Evolutionary conservation across 805 yeast species (phyloP).

Genomic region (Candida broadrunensis): DNA sequence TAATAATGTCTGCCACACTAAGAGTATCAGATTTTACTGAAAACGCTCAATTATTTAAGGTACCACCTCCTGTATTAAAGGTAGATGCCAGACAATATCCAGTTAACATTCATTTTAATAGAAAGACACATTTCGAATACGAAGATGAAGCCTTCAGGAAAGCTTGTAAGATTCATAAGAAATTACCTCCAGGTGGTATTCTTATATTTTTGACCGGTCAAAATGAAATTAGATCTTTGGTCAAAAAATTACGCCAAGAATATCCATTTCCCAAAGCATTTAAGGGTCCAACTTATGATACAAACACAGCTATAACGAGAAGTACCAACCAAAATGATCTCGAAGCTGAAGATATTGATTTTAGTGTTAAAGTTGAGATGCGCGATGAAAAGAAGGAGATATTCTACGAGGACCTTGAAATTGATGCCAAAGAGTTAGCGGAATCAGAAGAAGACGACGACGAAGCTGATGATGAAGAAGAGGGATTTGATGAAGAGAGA

Average conservation of each 20-base stretch:
- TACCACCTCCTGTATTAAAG: slow-evolving; percentile 82
- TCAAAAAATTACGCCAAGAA: slow-evolving; percentile 61
- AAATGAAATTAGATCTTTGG: slow-evolving; percentile 79
- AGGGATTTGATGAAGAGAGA: slow-evolving; percentile 67
- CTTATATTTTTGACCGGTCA: slow-evolving; percentile 92
- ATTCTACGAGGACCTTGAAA: slow-evolving; percentile 54
- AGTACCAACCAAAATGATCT: slow-evolving; percentile 48
- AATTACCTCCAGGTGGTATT: slow-evolving; percentile 91
- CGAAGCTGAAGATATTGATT: slow-evolving; percentile 88
- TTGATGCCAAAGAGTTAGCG: slow-evolving; percentile 20
- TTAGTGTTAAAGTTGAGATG: slow-evolving; percentile 48
- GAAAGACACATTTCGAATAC: slow-evolving; percentile 74
- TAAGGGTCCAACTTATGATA: slow-evolving; percentile 4
- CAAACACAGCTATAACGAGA: slow-evolving; percentile 7
- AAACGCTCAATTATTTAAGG: slow-evolving; percentile 61
- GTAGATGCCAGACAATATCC: slow-evolving; percentile 95
- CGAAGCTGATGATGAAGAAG: slow-evolving; percentile 54
- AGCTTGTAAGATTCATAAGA: slow-evolving; percentile 79
- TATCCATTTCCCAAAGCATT: slow-evolving; percentile 52
- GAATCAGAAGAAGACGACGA: slow-evolving; percentile 47
- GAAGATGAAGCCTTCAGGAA: slow-evolving; percentile 84
- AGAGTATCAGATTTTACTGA: slow-evolving; percentile 92
- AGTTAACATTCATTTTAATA: slow-evolving; percentile 86
- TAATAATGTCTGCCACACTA: slow-evolving; percentile 96
- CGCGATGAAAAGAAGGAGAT: slow-evolving; percentile 48